phyloP scores from a whole-genome alignment of 805 yeast species.

The Wickerhamomyces hampshirensis region DNA sequence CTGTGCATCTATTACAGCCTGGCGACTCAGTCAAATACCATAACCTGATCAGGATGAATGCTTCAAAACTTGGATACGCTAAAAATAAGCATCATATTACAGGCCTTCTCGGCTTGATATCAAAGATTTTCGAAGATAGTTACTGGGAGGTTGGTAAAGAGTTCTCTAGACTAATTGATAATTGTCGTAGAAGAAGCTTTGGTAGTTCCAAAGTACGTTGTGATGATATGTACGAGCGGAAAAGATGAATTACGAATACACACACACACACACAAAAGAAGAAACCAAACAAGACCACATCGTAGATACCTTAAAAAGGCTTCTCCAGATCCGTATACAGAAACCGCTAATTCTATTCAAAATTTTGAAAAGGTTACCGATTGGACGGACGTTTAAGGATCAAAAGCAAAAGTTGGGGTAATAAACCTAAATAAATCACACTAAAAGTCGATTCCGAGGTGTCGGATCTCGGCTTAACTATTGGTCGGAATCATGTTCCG shows the following conservation, averaged over 20 bases:
- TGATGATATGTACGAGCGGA: conserved; percentile 43
- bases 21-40: conserved; percentile 36
- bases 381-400: not conserved
- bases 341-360: not conserved
- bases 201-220: conserved; percentile 44
- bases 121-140: conserved; percentile 34
- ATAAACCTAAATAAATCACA: no score
- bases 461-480: no score
- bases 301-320: no score
- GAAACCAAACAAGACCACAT: no score
- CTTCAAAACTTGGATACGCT: conserved; percentile 34
- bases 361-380: no score
- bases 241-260: conserved; percentile 1
- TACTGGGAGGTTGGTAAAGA: conserved; percentile 58
- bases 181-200: conserved; percentile 50
- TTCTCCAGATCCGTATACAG: not conserved
- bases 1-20: conserved; percentile 25
- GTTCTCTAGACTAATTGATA: conserved; percentile 44
- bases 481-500: no score
- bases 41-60: conserved; percentile 36
- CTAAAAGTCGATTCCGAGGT: no score
- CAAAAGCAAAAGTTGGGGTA: not conserved
- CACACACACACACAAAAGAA: not conserved
- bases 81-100: conserved; percentile 43
- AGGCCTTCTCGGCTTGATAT: conserved; percentile 48